Percentiles rank a stretch among this genome's conserved stretches.
Conservation (phyloP, 352 stramenopile species). For the Phytophthora fragariaefolia region DNA sequence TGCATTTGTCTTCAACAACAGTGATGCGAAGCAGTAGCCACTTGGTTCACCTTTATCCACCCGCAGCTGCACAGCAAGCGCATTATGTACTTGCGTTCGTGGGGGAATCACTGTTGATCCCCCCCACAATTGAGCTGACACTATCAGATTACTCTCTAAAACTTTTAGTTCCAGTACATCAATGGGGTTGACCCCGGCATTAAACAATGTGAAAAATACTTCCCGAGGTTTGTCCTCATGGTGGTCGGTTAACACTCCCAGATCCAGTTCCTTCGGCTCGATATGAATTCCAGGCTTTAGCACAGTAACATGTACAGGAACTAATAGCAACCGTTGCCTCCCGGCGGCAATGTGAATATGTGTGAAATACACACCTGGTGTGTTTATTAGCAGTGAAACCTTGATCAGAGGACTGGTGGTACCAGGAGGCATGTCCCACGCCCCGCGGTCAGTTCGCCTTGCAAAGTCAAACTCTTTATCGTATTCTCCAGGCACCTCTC, state of each 20-base stretch:
- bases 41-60: constrained; percentile 15
- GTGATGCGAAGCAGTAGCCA: constrained; percentile 30
- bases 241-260: constrained; percentile 43
- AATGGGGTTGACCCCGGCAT: constrained; percentile 47
- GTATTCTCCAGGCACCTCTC: constrained; percentile 27
- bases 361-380: constrained; percentile 41
- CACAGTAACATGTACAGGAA: constrained; percentile 50
- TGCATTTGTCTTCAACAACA: constrained; percentile 53
- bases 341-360: constrained; percentile 45
- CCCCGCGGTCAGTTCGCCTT: constrained; percentile 21
- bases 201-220: constrained; percentile 47
- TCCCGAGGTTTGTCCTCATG: constrained; percentile 36
- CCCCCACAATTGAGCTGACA: constrained; percentile 40
- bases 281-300: constrained; percentile 47
- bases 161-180: constrained; percentile 47
- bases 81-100: constrained; percentile 38
- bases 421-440: constrained; percentile 50
- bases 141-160: constrained; percentile 34
- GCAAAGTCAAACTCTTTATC: constrained; percentile 27
- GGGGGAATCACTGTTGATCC: constrained; percentile 43
- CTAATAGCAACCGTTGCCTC: constrained; percentile 23
- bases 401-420: constrained; percentile 44
- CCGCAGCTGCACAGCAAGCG: constrained; percentile 41
- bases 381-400: constrained; percentile 38
- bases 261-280: constrained; percentile 39